These are phyloP conservation scores for Ganoderma lucidum DNA, from an alignment of 1,284 basidiomycete species.

Conservation along the genomic window DNA sequence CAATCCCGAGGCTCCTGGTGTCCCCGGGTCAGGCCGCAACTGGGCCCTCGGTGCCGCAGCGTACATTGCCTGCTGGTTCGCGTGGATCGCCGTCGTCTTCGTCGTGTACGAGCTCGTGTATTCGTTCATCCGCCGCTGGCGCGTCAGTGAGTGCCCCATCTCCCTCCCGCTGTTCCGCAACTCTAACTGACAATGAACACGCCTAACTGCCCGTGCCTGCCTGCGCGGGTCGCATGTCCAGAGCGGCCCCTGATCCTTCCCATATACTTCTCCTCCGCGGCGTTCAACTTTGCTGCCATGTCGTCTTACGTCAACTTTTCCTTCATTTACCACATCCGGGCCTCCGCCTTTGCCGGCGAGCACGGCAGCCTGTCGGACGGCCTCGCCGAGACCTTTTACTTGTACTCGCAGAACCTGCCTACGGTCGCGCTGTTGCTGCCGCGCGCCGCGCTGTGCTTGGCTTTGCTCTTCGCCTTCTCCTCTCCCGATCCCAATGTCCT, in stretches of 20 bases:
- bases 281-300: constrained; percentile 75
- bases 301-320: constrained; percentile 84
- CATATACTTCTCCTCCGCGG: constrained; percentile 83
- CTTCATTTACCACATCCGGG: constrained; percentile 81
- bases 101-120: constrained; percentile 83
- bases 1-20: constrained; percentile 68
- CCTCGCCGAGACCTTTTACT: constrained; percentile 81
- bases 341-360: constrained; percentile 66
- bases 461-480: constrained; percentile 74
- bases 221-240: constrained; percentile 13
- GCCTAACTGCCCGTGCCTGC: background rate
- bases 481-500: constrained; percentile 55
- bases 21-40: constrained; percentile 73
- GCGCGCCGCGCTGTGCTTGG: constrained; percentile 75
- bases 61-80: constrained; percentile 79
- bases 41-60: constrained; percentile 83
- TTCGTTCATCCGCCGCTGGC: constrained; percentile 83
- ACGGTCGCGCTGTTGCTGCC: constrained; percentile 82
- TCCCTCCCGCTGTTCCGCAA: constrained; percentile 8
- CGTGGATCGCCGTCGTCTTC: constrained; percentile 80
- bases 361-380: constrained; percentile 65
- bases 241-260: constrained; percentile 83
- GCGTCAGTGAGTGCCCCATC: constrained; percentile 74
- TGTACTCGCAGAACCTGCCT: constrained; percentile 82
- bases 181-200: constrained; percentile 14